A percentile compares a stretch with the other conserved stretches of the same genome.
These are phyloP conservation scores for Verbascum thapsus DNA, from an alignment of 257 asterid genomes.

Conservation along the genomic window DNA sequence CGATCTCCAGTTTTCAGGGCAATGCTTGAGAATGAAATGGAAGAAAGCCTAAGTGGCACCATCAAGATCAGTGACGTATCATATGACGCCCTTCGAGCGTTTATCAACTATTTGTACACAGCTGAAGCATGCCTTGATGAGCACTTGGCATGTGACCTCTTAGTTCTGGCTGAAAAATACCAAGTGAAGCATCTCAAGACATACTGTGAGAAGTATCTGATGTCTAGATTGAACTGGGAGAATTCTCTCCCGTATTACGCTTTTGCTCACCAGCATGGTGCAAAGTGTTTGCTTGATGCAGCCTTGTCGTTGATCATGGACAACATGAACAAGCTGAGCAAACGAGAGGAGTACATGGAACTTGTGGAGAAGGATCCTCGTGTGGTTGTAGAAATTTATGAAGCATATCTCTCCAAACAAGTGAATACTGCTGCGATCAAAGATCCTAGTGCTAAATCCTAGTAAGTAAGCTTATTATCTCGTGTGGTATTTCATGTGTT, in stretches of 20 bases:
- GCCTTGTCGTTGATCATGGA: constrained; percentile 70
- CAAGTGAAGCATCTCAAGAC: constrained; percentile 82
- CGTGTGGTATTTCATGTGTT: too few species aligned
- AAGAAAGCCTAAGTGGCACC: constrained; percentile 80
- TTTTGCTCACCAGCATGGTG: constrained; percentile 74
- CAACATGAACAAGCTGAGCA: constrained; percentile 70
- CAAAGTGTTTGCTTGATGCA: constrained; percentile 67
- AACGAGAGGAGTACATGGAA: constrained; percentile 70
- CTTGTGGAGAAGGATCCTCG: constrained; percentile 88
- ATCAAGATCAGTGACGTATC: constrained; percentile 81
- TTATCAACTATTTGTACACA: constrained; percentile 72
- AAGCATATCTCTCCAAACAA: constrained; percentile 74
- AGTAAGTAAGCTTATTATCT: too few species aligned
- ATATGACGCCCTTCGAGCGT: constrained; percentile 69
- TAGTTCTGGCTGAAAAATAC: constrained; percentile 79
- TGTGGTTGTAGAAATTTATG: constrained; percentile 71
- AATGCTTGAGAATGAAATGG: constrained; percentile 85
- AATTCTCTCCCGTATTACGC: constrained; percentile 74
- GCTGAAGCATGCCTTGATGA: constrained; percentile 82
- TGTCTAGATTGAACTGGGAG: constrained; percentile 70
- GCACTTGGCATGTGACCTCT: constrained; percentile 76
- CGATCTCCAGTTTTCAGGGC: constrained; percentile 90
- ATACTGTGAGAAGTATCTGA: constrained; percentile 72
- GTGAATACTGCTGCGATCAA: constrained; percentile 75
- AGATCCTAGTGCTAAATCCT: constrained; percentile 28